phyloP scores from a whole-genome alignment of 441 rosid genomes.

The Eruca vesicaria region DNA sequence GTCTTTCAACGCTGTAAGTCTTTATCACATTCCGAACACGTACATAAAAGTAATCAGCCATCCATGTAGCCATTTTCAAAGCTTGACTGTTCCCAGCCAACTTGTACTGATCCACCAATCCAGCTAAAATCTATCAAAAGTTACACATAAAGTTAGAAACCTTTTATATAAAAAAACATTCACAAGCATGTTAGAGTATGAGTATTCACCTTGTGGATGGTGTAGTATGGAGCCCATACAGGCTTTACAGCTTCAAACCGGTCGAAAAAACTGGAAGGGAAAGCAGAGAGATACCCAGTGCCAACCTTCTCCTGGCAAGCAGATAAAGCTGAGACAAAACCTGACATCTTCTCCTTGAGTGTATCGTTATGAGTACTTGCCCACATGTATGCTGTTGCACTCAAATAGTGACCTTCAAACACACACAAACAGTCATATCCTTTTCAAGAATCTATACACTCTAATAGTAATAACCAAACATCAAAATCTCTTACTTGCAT shows the following conservation, averaged over 20 bases:
- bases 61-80: constrained; percentile 53
- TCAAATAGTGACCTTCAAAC: constrained; percentile 85
- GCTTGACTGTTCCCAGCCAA: constrained; percentile 46
- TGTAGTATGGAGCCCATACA: constrained; percentile 98
- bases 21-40: constrained; percentile 59
- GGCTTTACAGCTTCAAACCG: constrained; percentile 77
- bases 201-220: constrained; percentile 80
- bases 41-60: constrained; percentile 62
- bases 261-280: constrained; percentile 79
- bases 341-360: constrained; percentile 69
- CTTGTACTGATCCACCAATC: constrained; percentile 57
- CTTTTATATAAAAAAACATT: neutral
- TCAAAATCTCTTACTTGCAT: neutral
- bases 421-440: constrained; percentile 17
- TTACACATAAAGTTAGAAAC: neutral
- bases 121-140: constrained; percentile 19
- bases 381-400: constrained; percentile 97
- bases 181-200: neutral
- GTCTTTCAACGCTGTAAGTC: constrained; percentile 48
- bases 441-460: neutral
- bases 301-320: constrained; percentile 75
- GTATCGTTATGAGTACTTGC: constrained; percentile 78
- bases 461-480: neutral
- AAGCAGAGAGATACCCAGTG: constrained; percentile 89
- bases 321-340: constrained; percentile 65